Conservation (phyloP, 2,329 filamentous ascomycete species). For the Exutisphaerella laricina region DNA sequence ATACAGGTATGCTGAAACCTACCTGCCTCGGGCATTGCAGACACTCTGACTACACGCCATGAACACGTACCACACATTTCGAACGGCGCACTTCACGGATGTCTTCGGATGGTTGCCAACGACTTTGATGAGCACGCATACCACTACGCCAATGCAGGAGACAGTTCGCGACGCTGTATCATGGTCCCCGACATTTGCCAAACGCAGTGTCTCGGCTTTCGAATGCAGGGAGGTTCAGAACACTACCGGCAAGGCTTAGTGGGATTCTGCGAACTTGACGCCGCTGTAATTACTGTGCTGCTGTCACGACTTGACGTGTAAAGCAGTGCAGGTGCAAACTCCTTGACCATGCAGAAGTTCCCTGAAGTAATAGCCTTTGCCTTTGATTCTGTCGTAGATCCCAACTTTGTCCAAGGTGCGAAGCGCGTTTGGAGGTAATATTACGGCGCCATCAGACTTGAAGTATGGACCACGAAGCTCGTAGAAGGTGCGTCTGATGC, state of each 20-base stretch:
- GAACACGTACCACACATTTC: no score
- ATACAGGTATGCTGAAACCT: neutral
- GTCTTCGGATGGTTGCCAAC: neutral
- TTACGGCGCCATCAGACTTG: no score
- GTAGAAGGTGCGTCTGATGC: no score
- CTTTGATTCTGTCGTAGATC: no score
- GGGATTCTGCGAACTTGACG: neutral
- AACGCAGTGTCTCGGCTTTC: neutral
- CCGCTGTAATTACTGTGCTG: neutral
- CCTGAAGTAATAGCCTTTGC: no score
- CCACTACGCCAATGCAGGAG: neutral
- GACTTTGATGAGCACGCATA: no score
- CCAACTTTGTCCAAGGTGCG: no score
- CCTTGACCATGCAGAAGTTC: no score
- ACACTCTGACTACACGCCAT: neutral
- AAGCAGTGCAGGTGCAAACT: neutral
- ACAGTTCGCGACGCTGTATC: neutral
- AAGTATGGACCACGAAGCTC: no score
- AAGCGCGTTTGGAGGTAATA: no score
- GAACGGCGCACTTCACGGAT: no score
- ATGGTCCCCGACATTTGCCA: neutral
- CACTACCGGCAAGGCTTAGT: constrained; percentile 2
- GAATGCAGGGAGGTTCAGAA: neutral
- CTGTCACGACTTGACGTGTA: neutral
- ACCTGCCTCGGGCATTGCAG: neutral